Base-by-base conservation (phyloP, 2,329 filamentous ascomycete species). In the Colletotrichum chrysophilum region DNA sequence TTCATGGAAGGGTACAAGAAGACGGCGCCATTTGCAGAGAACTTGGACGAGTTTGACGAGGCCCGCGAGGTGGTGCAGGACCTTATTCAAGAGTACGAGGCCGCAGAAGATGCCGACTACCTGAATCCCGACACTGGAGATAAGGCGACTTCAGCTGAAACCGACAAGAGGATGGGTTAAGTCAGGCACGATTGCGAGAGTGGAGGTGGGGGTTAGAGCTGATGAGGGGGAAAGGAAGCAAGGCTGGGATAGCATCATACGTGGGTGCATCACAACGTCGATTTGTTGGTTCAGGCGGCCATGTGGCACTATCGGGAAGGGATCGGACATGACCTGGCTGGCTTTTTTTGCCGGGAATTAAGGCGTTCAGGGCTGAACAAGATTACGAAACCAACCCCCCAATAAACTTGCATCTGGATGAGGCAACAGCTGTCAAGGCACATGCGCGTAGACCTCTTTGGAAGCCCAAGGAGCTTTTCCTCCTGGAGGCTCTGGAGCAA, bases 1-100 rank as follows among this genome's bases (percentile, higher is more conserved):
- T 99, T 98, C 85, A 91, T 99, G 81, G 97, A 99, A 80, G 93
- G 93, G 62, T 99, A 99, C 87, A 98, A 98, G 87, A 97, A 97
- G 84, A 97, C 98, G 75, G 94, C 95, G 0, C 95, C 96, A 1
- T 99, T 99, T 85, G 90, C 95, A 0, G 96, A 98, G 78, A 97
- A 96, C 58, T 87, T 99, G 56, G 92, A 94, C 79, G 96, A 99
- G 85, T 99, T 99, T 80, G 97, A 99, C 83, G 96, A 98, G 85
- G 95, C 97, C 38, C 92, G 95, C 79, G 94, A 97, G 82, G 96
- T 98, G 7, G 96, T 98, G 24, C 92, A 93, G 80, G 96, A 98
- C 84, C 87, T 98, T 77, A 96, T 98, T 82, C 91, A 92, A 67
- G 97, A 99, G 88, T 99, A 99, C 83, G 96, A 98, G 86, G 96